Percentiles rank a stretch among this genome's conserved stretches.
Conservation (phyloP, 2,329 filamentous ascomycete species). For the Claviceps pusilla region DNA sequence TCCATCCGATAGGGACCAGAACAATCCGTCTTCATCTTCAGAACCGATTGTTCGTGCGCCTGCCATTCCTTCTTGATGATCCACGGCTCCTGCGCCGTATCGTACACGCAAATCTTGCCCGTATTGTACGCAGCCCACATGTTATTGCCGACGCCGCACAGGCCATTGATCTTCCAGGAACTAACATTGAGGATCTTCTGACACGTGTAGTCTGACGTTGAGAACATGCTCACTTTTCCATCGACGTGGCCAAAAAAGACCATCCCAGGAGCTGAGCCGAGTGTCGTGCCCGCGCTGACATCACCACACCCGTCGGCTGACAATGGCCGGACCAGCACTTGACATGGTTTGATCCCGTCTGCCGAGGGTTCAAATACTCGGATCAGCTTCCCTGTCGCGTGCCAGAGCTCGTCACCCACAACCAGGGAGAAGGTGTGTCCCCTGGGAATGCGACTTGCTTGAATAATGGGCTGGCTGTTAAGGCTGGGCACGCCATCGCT, state of each 20-base stretch:
- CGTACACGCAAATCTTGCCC: slow-evolving; percentile 85
- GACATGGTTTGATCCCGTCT: slow-evolving; percentile 55
- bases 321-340: slow-evolving; percentile 58
- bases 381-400: slow-evolving; percentile 75
- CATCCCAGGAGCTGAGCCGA: slow-evolving; percentile 59
- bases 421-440: slow-evolving; percentile 82
- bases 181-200: slow-evolving; percentile 73
- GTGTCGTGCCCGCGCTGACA: slow-evolving; percentile 66
- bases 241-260: slow-evolving; percentile 87
- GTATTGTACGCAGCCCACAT: slow-evolving; percentile 94
- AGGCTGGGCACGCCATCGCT: slow-evolving; percentile 57
- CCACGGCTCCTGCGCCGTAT: slow-evolving; percentile 73
- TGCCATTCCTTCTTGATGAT: slow-evolving; percentile 86
- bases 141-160: slow-evolving; percentile 65
- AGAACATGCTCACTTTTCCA: slow-evolving; percentile 91
- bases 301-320: slow-evolving; percentile 63
- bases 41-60: slow-evolving; percentile 71
- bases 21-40: slow-evolving; percentile 60
- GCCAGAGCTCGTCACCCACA: slow-evolving; percentile 73
- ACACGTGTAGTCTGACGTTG: slow-evolving; percentile 59
- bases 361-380: slow-evolving; percentile 64
- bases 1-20: slow-evolving; percentile 77
- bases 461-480: slow-evolving; percentile 48
- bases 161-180: slow-evolving; percentile 84
- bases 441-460: slow-evolving; percentile 62